phyloP scores from a whole-genome alignment of 106 monocot genomes.

The Acorus calamus region DNA sequence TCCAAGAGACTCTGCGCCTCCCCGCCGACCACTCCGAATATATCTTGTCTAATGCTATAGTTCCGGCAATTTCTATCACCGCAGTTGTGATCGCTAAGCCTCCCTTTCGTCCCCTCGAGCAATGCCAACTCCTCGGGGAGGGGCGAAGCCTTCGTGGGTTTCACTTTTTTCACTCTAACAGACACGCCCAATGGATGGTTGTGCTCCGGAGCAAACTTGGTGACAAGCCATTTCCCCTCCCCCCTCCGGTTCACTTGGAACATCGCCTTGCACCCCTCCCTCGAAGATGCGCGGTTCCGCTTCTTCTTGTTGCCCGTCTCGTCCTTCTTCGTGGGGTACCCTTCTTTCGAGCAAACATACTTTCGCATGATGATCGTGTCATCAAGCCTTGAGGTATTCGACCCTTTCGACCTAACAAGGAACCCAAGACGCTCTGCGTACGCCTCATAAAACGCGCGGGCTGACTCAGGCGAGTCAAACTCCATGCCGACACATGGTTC shows the following conservation, averaged over 20 bases:
- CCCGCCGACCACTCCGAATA: too few species aligned
- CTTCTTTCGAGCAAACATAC: slow-evolving; percentile 18
- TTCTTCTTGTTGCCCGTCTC: slow-evolving; percentile 11
- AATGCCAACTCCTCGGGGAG: not conserved
- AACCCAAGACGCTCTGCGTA: slow-evolving; percentile 12
- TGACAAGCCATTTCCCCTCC: slow-evolving; percentile 5
- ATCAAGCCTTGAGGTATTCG: slow-evolving; percentile 7
- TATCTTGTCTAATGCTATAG: too few species aligned
- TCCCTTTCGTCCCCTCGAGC: too few species aligned
- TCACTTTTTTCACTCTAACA: slow-evolving; percentile 1
- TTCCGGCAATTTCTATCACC: too few species aligned
- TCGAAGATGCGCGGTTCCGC: slow-evolving; percentile 12
- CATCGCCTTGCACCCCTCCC: slow-evolving; percentile 25
- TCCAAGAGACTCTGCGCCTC: slow-evolving; percentile 19
- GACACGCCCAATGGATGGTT: slow-evolving; percentile 1
- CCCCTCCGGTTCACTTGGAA: slow-evolving; percentile 9
- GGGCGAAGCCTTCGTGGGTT: not conserved
- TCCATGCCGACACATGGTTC: slow-evolving; percentile 15
- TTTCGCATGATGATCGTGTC: slow-evolving; percentile 20
- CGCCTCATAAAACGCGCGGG: slow-evolving; percentile 1
- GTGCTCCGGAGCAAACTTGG: slow-evolving; percentile 18
- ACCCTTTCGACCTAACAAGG: slow-evolving; percentile 8
- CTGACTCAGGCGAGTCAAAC: slow-evolving; percentile 15
- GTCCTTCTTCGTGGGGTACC: slow-evolving; percentile 11
- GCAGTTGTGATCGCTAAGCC: too few species aligned